Evolutionary conservation across 73 alveolate species (phyloP).

Genomic region (Blepharisma japonicum): DNA sequence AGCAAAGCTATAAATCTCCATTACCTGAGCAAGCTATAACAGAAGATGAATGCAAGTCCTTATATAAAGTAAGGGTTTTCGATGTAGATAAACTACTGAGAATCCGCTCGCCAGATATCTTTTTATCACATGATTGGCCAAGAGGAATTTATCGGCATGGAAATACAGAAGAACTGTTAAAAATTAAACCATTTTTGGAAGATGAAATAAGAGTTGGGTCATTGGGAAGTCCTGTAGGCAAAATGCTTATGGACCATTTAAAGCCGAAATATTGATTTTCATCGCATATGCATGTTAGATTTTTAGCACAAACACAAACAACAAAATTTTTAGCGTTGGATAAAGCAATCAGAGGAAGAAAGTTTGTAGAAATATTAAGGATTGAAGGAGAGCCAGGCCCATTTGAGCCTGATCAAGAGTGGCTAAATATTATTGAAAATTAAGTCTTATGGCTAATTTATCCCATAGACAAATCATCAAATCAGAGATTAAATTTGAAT

Average conservation of each 20-base stretch:
- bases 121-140: conserved; percentile 41
- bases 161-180: background rate
- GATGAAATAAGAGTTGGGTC: background rate
- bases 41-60: background rate
- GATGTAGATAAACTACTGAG: background rate
- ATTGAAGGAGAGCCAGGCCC: conserved; percentile 1
- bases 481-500: too few relatives aligned
- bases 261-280: conserved; percentile 19
- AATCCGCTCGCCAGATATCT: conserved; percentile 17
- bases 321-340: background rate
- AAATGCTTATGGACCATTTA: background rate
- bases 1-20: background rate
- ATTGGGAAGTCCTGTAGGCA: background rate
- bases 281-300: conserved; percentile 19
- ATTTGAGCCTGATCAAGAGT: conserved; percentile 3
- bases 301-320: background rate
- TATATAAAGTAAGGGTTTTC: background rate
- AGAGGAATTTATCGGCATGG: conserved; percentile 1
- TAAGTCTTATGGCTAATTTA: too few relatives aligned
- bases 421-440: background rate
- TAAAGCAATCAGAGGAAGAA: background rate
- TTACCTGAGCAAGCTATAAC: background rate
- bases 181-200: background rate
- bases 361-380: background rate
- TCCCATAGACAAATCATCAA: too few relatives aligned